A percentile compares a stretch with the other conserved stretches of the same genome.
These are phyloP conservation scores for Boletus albobrunnescens DNA, from an alignment of 1,284 basidiomycete genomes.

Conservation along the genomic window DNA sequence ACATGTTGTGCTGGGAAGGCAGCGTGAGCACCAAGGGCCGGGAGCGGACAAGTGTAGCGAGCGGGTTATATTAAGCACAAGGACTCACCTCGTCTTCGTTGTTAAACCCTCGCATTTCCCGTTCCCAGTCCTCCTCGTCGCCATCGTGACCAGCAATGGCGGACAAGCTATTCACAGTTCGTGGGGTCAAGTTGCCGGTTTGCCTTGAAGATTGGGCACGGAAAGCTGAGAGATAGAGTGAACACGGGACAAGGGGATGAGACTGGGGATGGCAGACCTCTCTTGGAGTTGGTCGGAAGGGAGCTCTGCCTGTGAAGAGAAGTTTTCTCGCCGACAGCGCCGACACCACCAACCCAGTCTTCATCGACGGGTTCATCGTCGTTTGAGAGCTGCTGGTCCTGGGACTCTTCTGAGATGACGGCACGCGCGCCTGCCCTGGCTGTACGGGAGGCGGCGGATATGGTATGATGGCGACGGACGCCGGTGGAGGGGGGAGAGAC, in stretches of 20 bases:
- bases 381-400: slow-evolving; percentile 59
- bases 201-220: slow-evolving; percentile 48
- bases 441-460: slow-evolving; percentile 68
- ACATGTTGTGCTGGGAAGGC: slow-evolving; percentile 25
- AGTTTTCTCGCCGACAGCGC: slow-evolving; percentile 76
- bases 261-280: slow-evolving; percentile 46
- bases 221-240: slow-evolving; percentile 36
- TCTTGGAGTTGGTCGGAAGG: slow-evolving; percentile 74
- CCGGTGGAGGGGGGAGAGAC: slow-evolving; percentile 42
- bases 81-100: slow-evolving; percentile 59
- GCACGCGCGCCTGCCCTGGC: slow-evolving; percentile 58
- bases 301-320: slow-evolving; percentile 76
- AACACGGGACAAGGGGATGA: slow-evolving; percentile 6
- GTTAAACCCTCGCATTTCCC: slow-evolving; percentile 53
- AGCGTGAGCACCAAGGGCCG: not conserved
- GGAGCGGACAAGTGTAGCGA: no score
- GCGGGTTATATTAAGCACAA: slow-evolving; percentile 10
- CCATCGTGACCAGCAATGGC: slow-evolving; percentile 80
- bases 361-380: slow-evolving; percentile 75
- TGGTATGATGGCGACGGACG: slow-evolving; percentile 77
- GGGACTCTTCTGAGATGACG: slow-evolving; percentile 63
- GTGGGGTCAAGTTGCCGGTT: slow-evolving; percentile 60
- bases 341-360: slow-evolving; percentile 75
- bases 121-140: slow-evolving; percentile 82
- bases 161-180: slow-evolving; percentile 73